Evolutionary conservation across 805 yeast species (phyloP).

Genomic region (Kuraishia borneana): DNA sequence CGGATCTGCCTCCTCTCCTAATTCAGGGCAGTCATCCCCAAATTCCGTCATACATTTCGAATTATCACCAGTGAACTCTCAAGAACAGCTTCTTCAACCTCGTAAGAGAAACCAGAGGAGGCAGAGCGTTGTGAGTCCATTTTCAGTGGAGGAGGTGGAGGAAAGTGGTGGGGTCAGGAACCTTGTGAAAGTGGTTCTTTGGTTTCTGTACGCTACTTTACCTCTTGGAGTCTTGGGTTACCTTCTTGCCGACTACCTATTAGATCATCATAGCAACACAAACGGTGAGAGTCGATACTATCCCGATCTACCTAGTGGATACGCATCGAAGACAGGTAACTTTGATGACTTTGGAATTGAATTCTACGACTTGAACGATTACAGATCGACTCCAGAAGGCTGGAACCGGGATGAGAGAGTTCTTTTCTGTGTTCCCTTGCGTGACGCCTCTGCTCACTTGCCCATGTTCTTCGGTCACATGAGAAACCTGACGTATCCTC

Average conservation of each 20-base stretch:
- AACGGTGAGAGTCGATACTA: slow-evolving; percentile 9
- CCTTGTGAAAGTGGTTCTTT: slow-evolving; percentile 4
- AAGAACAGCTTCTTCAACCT: neutral
- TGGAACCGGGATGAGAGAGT: slow-evolving; percentile 75
- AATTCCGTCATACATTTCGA: neutral
- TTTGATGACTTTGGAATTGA: slow-evolving; percentile 33
- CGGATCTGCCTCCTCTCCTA: neutral
- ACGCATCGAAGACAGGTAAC: slow-evolving; percentile 10
- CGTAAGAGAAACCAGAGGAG: neutral
- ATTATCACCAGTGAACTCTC: neutral
- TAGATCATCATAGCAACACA: slow-evolving; percentile 1
- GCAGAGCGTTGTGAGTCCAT: no score
- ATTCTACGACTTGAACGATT: slow-evolving; percentile 62
- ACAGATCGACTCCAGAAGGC: slow-evolving; percentile 58
- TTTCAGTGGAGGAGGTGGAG: neutral
- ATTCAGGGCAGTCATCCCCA: neutral
- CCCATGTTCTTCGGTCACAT: slow-evolving; percentile 84
- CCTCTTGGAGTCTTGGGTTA: slow-evolving; percentile 8
- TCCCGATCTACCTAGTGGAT: slow-evolving; percentile 25
- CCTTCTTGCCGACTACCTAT: slow-evolving; percentile 6
- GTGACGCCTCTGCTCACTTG: slow-evolving; percentile 86
- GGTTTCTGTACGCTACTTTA: slow-evolving; percentile 11
- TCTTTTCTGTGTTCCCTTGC: slow-evolving; percentile 75
- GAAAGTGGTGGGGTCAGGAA: no score
- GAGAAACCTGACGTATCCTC: slow-evolving; percentile 76